Evolutionary conservation across 2,329 filamentous ascomycete species (phyloP).

Genomic region (Aspergillus intermedius): DNA sequence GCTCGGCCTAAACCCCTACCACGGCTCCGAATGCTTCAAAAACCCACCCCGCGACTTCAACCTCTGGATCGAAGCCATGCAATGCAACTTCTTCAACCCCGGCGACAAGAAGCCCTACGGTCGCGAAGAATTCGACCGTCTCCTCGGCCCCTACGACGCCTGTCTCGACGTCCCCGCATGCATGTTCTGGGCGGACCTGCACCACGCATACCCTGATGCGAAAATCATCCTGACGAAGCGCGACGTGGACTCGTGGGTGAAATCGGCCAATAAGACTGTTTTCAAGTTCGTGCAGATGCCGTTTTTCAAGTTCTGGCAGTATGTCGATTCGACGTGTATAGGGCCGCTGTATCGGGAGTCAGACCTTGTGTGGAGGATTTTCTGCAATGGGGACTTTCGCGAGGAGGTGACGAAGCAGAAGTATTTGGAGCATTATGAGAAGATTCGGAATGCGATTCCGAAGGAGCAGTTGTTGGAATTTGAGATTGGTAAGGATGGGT

Average conservation of each 20-base stretch:
- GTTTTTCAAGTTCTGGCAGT: slow-evolving; percentile 8
- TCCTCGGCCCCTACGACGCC: slow-evolving; percentile 21
- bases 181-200: slow-evolving; percentile 31
- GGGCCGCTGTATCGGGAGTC: slow-evolving; percentile 16
- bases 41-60: slow-evolving; percentile 5
- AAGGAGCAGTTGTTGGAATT: slow-evolving; percentile 22
- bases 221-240: slow-evolving; percentile 30
- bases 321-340: slow-evolving; percentile 6
- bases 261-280: slow-evolving; percentile 14
- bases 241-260: slow-evolving; percentile 20
- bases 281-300: slow-evolving; percentile 8
- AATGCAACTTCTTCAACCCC: slow-evolving; percentile 3
- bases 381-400: slow-evolving; percentile 4
- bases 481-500: slow-evolving; percentile 30
- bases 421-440: slow-evolving; percentile 15
- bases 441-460: slow-evolving; percentile 14
- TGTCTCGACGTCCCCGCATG: slow-evolving; percentile 23
- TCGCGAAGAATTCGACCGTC: slow-evolving; percentile 22
- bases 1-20: slow-evolving; percentile 4
- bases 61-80: slow-evolving; percentile 6
- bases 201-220: slow-evolving; percentile 30
- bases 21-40: slow-evolving; percentile 6
- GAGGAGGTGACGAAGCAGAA: slow-evolving; percentile 13
- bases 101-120: slow-evolving; percentile 1
- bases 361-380: slow-evolving; percentile 5